Evolutionary conservation across 2,329 filamentous ascomycete species (phyloP), one percentile per base, ranked within the genome.

Genomic region (Xylariaceae sp.): DNA sequence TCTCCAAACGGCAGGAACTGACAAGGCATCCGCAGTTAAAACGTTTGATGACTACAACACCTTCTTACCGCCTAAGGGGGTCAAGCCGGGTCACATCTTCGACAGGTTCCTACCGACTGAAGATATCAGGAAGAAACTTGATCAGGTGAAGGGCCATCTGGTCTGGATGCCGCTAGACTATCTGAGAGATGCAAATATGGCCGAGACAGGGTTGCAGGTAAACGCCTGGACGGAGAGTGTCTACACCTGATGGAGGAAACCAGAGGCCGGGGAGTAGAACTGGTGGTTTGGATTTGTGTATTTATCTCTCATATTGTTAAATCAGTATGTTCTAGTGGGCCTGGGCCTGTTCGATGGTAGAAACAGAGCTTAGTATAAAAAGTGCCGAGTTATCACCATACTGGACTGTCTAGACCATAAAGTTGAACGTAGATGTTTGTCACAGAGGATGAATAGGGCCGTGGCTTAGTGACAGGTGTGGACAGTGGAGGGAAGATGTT

Each of bases 91-190:
- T 0, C 92, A 97, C 63, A 72, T 97, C 43, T 94, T 85, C 54
- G 88, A 94, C 59, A 77, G 77, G 42, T 87, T 83, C 62, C 74
- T 84, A 60, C 83, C 85, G 0, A 75, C 80, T 0, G 70, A 81
- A 16, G 82, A 94, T 39, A 79, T 92, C 5, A 74, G 85, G 12
- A 61, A 73, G 49, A 88, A 90, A 61, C 68, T 97, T 34, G 81
- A 88, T 53, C 73, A 83, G 56, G 78, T 97, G 50, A 82, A 80
- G 65, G 90, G 90, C 0, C 90, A 97, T 67, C 62, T 97, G 28
- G 90, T 97, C 5, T 94, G 87, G 86, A 90, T 95, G 81, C 88
- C 88, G n/a, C 62, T 97, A 54, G 78, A 88, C 31, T 97, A 95
- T 59, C 63, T 97, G 57, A 73, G 76, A 53, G 81, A 94, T 48